Evolutionary conservation across 2,329 filamentous ascomycete genomes (phyloP).

Genomic region (Dendryphion nanum): DNA sequence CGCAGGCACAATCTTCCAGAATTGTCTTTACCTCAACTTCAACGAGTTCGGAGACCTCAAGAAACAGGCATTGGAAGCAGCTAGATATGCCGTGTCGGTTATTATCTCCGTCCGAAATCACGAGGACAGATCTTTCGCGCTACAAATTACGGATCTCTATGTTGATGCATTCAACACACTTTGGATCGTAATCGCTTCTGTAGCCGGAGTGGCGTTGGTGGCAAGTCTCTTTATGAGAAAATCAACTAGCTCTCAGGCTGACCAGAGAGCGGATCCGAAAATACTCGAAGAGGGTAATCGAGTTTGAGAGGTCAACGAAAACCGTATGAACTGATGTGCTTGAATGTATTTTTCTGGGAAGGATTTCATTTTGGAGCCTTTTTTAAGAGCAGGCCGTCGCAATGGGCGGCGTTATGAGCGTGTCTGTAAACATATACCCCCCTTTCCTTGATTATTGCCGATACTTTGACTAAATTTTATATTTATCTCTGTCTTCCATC

Average conservation of each 20-base stretch:
- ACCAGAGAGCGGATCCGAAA: too few relatives aligned
- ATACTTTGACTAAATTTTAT: too few relatives aligned
- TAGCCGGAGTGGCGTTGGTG: slow-evolving; percentile 22
- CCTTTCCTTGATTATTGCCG: too few relatives aligned
- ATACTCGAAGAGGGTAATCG: too few relatives aligned
- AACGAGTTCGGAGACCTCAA: slow-evolving; percentile 16
- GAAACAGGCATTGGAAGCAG: slow-evolving; percentile 16
- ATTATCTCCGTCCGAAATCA: slow-evolving; percentile 20
- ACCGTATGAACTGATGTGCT: too few relatives aligned
- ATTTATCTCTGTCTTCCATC: too few relatives aligned
- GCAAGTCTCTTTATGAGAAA: slow-evolving; percentile 15
- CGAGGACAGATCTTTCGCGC: slow-evolving; percentile 9
- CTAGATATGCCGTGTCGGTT: slow-evolving; percentile 22
- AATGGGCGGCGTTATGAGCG: too few relatives aligned
- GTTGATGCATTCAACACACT: slow-evolving; percentile 22
- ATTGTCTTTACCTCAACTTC: slow-evolving; percentile 19
- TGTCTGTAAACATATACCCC: too few relatives aligned
- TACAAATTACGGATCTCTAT: slow-evolving; percentile 22
- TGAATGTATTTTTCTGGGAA: too few relatives aligned
- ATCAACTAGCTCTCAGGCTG: too few relatives aligned
- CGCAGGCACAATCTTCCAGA: slow-evolving; percentile 44
- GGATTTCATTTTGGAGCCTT: neutral
- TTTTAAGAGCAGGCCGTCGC: too few relatives aligned
- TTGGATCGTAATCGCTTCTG: slow-evolving; percentile 29
- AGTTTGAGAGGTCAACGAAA: too few relatives aligned